These are phyloP conservation scores for Zizania latifolia DNA, from an alignment of 176 grass and related monocot genomes.

Conservation along the genomic window DNA sequence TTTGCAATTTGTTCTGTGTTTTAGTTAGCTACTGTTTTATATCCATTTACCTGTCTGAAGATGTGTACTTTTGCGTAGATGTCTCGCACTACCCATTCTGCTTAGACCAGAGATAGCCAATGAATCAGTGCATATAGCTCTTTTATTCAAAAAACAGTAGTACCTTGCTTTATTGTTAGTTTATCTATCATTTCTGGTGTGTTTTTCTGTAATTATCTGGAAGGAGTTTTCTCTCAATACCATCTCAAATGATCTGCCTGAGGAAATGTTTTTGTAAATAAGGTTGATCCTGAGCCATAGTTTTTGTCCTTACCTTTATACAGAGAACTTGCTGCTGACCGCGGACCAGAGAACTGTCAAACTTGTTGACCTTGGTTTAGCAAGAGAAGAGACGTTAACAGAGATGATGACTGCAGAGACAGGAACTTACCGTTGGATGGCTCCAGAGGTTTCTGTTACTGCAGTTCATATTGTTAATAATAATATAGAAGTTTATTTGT, in stretches of 20 bases:
- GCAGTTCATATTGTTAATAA: not conserved
- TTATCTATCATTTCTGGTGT: not conserved
- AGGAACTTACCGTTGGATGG: constrained; percentile 99
- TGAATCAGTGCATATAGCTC: not conserved
- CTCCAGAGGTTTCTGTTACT: constrained; percentile 67
- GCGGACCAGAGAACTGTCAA: constrained; percentile 89
- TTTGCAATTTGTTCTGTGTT: too few relatives aligned
- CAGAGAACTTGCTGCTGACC: constrained; percentile 87
- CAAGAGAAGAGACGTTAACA: constrained; percentile 96
- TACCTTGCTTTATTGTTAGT: constrained; percentile 13
- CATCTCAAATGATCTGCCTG: not conserved
- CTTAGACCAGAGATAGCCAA: not conserved
- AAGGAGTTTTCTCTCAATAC: not conserved
- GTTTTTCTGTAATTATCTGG: not conserved
- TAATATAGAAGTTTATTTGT: constrained; percentile 9
- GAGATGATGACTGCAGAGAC: constrained; percentile 99
- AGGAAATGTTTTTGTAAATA: constrained; percentile 4
- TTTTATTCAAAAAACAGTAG: constrained; percentile 8
- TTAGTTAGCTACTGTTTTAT: too few relatives aligned
- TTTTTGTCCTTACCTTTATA: constrained; percentile 5
- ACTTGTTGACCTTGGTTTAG: constrained; percentile 98
- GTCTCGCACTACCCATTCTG: not conserved
- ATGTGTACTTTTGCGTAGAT: not conserved
- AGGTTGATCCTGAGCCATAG: constrained; percentile 19
- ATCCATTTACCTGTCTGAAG: constrained; percentile 4